These are phyloP conservation scores for Paramecium primaurelia DNA, from an alignment of 73 alveolate species.

Conservation along the genomic window DNA sequence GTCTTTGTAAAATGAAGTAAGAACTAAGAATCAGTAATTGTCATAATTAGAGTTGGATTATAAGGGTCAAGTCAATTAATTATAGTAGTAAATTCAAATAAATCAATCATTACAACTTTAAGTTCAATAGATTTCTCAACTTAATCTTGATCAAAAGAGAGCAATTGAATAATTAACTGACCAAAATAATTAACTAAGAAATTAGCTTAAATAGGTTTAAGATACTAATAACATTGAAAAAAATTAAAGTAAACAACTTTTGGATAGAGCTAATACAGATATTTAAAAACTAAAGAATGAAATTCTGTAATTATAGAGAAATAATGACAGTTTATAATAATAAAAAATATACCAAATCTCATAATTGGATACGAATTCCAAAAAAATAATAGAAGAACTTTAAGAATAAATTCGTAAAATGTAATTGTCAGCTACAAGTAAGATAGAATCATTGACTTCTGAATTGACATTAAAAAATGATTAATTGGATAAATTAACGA, in stretches of 20 bases:
- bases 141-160: neutral
- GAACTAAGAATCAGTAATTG: neutral
- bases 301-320: neutral
- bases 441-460: neutral
- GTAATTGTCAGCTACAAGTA: neutral
- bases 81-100: neutral
- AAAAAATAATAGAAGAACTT: neutral
- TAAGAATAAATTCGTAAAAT: neutral
- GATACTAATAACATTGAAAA: neutral
- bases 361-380: neutral
- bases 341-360: neutral
- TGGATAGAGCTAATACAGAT: neutral
- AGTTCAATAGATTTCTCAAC: neutral
- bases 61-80: neutral
- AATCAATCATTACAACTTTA: neutral
- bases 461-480: neutral
- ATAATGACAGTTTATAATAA: conserved; percentile 8
- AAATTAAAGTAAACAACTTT: neutral
- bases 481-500: neutral
- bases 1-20: neutral
- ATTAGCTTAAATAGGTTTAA: neutral
- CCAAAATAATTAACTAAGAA: neutral
- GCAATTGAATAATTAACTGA: neutral
- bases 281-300: neutral
- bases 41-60: neutral